phyloP scores from a whole-genome alignment of 257 asterid genomes.

The Solanum pimpinellifolium region DNA sequence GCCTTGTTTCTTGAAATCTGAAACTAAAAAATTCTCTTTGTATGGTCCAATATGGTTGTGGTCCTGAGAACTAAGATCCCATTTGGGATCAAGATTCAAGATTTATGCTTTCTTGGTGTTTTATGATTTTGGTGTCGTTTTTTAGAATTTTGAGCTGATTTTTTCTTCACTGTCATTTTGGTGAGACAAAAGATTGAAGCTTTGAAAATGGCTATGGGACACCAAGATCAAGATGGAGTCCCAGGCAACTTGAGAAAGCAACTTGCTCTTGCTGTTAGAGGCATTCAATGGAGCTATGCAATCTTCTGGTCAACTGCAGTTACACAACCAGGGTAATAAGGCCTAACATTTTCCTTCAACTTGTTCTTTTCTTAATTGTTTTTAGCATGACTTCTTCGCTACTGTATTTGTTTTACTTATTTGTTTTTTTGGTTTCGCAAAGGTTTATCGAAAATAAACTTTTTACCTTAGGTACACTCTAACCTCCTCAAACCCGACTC shows the following conservation, averaged over 20 bases:
- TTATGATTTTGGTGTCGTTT: not conserved
- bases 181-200: not conserved
- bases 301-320: constrained; percentile 76
- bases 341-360: not conserved
- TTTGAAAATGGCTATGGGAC: constrained; percentile 33
- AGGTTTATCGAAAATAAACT: not conserved
- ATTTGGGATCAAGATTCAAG: not conserved
- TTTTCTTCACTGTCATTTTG: not conserved
- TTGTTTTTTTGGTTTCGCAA: not conserved
- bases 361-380: not conserved
- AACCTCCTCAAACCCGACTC: not conserved
- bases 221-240: constrained; percentile 20
- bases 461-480: not conserved
- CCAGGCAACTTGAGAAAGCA: constrained; percentile 39
- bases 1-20: not conserved
- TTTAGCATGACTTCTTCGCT: not conserved
- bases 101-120: not conserved
- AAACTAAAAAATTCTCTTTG: not conserved
- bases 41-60: not conserved
- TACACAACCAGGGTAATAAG: constrained; percentile 48
- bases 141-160: not conserved
- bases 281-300: constrained; percentile 89
- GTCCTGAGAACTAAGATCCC: not conserved
- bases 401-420: not conserved
- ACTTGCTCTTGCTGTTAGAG: constrained; percentile 71